A percentile compares a stretch with the other conserved stretches of the same genome.
These are phyloP conservation scores for Prunus padus DNA, from an alignment of 306 rosid species.

Conservation along the genomic window DNA sequence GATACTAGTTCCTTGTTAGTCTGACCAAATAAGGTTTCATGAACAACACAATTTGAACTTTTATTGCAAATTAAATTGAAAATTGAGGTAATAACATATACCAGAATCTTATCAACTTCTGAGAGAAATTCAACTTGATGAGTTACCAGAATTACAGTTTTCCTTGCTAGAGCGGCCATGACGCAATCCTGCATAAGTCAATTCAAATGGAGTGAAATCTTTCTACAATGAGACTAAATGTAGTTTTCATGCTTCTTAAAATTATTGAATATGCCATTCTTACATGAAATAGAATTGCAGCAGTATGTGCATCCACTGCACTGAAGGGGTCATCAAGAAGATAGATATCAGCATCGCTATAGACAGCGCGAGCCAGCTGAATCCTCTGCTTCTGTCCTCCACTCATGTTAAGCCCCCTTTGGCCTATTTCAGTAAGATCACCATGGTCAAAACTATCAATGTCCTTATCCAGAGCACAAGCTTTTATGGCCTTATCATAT, in stretches of 20 bases:
- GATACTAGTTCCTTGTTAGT: no score
- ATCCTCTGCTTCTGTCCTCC: conserved; percentile 92
- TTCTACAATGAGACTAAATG: conserved; percentile 4
- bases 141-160: conserved; percentile 73
- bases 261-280: conserved; percentile 2
- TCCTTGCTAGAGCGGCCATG: conserved; percentile 52
- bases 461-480: conserved; percentile 72
- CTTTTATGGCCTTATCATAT: conserved; percentile 58
- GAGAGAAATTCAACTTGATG: conserved; percentile 88
- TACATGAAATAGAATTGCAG: conserved; percentile 64
- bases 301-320: conserved; percentile 87
- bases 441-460: conserved; percentile 61
- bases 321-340: conserved; percentile 83
- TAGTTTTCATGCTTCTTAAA: neutral
- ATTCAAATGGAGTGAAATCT: conserved; percentile 9
- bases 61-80: neutral
- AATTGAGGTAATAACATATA: conserved; percentile 10
- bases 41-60: neutral
- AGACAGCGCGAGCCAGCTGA: conserved; percentile 80
- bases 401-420: conserved; percentile 86
- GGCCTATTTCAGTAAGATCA: conserved; percentile 86
- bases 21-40: neutral
- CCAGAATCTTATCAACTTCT: conserved; percentile 64
- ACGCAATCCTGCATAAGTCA: conserved; percentile 61
- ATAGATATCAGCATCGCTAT: conserved; percentile 72